Base-by-base conservation (phyloP, 108 stramenopile genomes). In the Schizochytrium sp. region DNA sequence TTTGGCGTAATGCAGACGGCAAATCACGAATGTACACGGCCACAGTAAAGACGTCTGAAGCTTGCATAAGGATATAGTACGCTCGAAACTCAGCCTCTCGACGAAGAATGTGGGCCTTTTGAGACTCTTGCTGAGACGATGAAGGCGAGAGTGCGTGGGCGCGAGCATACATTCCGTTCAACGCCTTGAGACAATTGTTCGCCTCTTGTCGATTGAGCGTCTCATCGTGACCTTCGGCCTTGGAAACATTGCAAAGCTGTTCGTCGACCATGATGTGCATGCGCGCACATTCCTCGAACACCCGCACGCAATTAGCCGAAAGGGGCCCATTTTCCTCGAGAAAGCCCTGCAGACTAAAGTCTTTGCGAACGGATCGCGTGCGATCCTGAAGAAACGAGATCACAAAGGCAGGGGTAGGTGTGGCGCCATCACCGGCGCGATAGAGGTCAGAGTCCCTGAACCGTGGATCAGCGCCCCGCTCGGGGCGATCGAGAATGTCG, bases 221-320 rank as follows among this genome's bases (percentile, higher is more conserved):
- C 51, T 83, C 76, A 45, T 83, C 76, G 28, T 83, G 76, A 12
- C 76, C 76, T 83, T 83, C 76, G 25, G 76, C 76, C 51, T 83
- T 83, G 12, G 76, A 53, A 6, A 47, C 51, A 10, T 83, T 6
- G 51, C 76, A 83, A 23, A 83, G 76, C 12, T 53, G 45, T 16
- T 83, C 48, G 76, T 83, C 76, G 0, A 53, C 48, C 76, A 83
- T 83, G n/a, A 83, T 83, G 76, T 83, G 76, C 76, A 83, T 83
- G 48, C 76, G 76, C 12, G 76, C 76, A 23, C 76, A 83, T 23
- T 83, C 76, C 4, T 83, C 76, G 48, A 83, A 83, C 14, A 83
- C 76, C 0, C 76, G 76, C 16, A 83, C 28, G 51, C 76, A 83
- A 0, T 47, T 23, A 12, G 19, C 76, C 23, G 76, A 83, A 18